Conservation (phyloP, 495 filamentous ascomycete species). For the Penicillium manginii region DNA sequence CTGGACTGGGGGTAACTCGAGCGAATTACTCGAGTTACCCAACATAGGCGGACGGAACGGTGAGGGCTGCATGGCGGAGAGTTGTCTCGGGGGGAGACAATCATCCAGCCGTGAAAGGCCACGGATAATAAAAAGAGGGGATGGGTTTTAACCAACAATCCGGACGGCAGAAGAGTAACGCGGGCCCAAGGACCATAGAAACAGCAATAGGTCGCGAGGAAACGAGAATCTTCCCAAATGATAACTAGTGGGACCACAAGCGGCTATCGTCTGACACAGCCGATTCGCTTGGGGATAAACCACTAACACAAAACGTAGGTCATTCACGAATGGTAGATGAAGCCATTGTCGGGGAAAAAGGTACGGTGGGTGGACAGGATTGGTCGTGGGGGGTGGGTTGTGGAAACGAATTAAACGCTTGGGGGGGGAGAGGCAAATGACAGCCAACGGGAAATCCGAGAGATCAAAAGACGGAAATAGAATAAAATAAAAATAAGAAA, state of each 20-base stretch:
- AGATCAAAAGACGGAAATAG: conserved; percentile 5
- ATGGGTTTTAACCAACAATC: conserved; percentile 20
- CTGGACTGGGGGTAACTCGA: conserved; percentile 47
- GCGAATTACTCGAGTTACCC: conserved; percentile 29
- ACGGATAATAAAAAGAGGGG: not conserved
- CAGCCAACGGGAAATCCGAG: not conserved
- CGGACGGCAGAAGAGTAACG: not conserved
- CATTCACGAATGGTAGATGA: conserved; percentile 8
- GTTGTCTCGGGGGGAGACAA: conserved; percentile 3
- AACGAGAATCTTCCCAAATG: not conserved
- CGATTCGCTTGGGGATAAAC: conserved; percentile 7
- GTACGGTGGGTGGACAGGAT: conserved; percentile 3
- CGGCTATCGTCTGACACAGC: not conserved
- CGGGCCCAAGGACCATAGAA: conserved; percentile 9
- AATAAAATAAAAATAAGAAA: conserved; percentile 9
- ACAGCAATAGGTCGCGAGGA: conserved; percentile 6
- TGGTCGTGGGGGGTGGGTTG: not conserved
- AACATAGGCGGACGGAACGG: conserved; percentile 21
- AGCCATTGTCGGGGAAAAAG: conserved; percentile 15
- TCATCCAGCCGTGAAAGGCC: conserved; percentile 7
- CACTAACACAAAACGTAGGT: conserved; percentile 5
- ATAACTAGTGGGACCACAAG: not conserved
- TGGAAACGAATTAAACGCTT: conserved; percentile 16
- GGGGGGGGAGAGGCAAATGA: not conserved
- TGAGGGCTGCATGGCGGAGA: conserved; percentile 30